Percentiles rank a stretch among this genome's conserved stretches.
Evolutionary conservation across 805 yeast genomes (phyloP).

Genomic region (Candida chauliodis): DNA sequence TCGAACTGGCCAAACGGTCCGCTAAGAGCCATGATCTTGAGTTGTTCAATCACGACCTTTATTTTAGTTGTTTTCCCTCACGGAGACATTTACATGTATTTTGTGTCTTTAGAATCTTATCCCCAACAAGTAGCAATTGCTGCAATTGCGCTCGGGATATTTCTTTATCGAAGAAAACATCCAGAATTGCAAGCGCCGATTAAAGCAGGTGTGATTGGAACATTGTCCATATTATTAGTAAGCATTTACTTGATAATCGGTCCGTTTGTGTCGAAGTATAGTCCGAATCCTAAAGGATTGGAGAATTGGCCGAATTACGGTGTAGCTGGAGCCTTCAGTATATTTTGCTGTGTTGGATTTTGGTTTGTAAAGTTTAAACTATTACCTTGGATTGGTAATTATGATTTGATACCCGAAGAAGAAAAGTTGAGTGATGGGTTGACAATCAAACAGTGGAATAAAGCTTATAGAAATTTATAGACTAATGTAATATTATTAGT

Average conservation of each 20-base stretch:
- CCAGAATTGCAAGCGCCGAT: slow-evolving; percentile 50
- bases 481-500: no score
- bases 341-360: slow-evolving; percentile 44
- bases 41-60: slow-evolving; percentile 37
- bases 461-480: slow-evolving; percentile 15
- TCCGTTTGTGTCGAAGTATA: slow-evolving; percentile 39
- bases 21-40: slow-evolving; percentile 45
- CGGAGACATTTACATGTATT: slow-evolving; percentile 49
- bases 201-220: slow-evolving; percentile 48
- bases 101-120: slow-evolving; percentile 51
- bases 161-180: slow-evolving; percentile 48
- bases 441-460: slow-evolving; percentile 54
- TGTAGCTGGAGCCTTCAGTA: slow-evolving; percentile 38
- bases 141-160: slow-evolving; percentile 54
- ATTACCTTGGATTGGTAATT: slow-evolving; percentile 45
- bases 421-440: slow-evolving; percentile 54
- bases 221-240: slow-evolving; percentile 42
- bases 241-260: slow-evolving; percentile 48
- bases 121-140: slow-evolving; percentile 49
- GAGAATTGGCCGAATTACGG: slow-evolving; percentile 50
- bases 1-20: slow-evolving; percentile 61
- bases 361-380: slow-evolving; percentile 54
- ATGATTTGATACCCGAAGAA: slow-evolving; percentile 41
- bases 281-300: slow-evolving; percentile 39
- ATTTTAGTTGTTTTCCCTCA: slow-evolving; percentile 41